Conservation (phyloP, 257 asterid species). For the Gentiana straminea region DNA sequence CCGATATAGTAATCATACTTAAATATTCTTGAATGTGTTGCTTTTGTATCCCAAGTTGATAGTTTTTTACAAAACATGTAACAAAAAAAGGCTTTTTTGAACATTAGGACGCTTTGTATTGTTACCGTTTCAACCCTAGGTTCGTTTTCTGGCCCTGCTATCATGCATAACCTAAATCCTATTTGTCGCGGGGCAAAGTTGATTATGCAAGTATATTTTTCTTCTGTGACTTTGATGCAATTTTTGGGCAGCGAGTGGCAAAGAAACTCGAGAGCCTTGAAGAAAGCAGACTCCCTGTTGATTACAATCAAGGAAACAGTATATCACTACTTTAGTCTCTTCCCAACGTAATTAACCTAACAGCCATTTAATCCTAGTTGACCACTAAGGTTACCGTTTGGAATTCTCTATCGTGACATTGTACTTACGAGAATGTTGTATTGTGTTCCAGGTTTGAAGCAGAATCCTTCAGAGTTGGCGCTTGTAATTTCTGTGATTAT, state of each 20-base stretch:
- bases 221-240: conserved; percentile 12
- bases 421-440: conserved; percentile 8
- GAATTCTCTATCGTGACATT: conserved; percentile 4
- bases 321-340: conserved; percentile 34
- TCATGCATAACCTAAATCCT: no score
- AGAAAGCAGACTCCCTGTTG: conserved; percentile 23
- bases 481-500: conserved; percentile 25
- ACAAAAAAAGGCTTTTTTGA: no score
- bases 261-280: conserved; percentile 25
- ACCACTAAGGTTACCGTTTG: background rate
- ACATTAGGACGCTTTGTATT: no score
- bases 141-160: no score
- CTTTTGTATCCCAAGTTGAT: no score
- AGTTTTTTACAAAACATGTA: no score
- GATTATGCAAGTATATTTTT: no score
- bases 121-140: no score
- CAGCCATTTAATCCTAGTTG: conserved; percentile 1
- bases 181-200: no score
- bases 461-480: conserved; percentile 19
- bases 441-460: conserved; percentile 36
- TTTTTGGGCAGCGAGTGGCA: conserved; percentile 38
- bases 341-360: conserved; percentile 44
- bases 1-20: no score
- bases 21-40: no score
- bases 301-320: conserved; percentile 27